Base-by-base conservation (phyloP, 805 yeast species). In the Starmera caribaea region DNA sequence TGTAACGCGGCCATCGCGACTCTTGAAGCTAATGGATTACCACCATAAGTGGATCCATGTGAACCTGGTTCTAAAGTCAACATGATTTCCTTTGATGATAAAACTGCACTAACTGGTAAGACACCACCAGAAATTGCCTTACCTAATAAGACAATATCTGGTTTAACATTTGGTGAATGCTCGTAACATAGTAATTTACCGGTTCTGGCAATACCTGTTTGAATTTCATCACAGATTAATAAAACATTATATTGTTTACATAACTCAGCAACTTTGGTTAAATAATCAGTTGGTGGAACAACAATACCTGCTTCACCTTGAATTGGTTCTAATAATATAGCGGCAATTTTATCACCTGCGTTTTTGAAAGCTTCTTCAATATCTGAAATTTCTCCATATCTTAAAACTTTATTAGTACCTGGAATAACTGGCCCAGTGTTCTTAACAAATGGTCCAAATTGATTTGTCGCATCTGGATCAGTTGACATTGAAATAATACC, bases 291-390 rank as follows among this genome's bases (percentile, higher is more conserved):
- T 48, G 92, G 92, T 39, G 97, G 97, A 21, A 89, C 96, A 24
- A 89, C 90, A 49, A 90, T 90, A 51, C 97, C 97, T 29, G 97
- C 97, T 62, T 90, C 97, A 61, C 97, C 97, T 63, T 90, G 97
- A 55, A 89, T 89, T 46, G 97, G 97, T 66, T 90, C 97, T 51
- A 90, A 75, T 47, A 90, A 66, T 49, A 90, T 75, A 33, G 96
- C 97, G 35, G 96, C 95, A 48, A 90, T 78, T 59, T 78, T 80
- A 59, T 84, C 90, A 47, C 96, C 96, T 17, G 90, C 87, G 41
- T 74, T 74, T 48, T 71, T 67, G 54, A 89, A 79, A 3, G 95
- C 96, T 50, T 69, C 69, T 63, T 87, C 88, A 39, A 90, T 77
- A 57, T 90, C 97, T 58, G 77, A 95, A 54, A 86, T 76, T 45